Evolutionary conservation across 2,329 filamentous ascomycete genomes (phyloP).

Genomic region (Fusarium dlaminii): DNA sequence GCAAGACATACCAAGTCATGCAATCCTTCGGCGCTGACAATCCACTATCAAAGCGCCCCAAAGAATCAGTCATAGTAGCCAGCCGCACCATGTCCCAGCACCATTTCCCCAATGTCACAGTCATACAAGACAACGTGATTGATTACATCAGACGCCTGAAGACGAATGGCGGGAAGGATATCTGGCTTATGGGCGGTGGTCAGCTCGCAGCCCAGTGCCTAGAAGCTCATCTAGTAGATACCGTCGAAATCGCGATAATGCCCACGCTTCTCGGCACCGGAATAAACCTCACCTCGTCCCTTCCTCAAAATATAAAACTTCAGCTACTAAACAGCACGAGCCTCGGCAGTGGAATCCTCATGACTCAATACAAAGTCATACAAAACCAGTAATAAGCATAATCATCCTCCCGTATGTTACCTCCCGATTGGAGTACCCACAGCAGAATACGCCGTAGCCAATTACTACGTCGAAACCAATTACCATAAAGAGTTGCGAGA

Average conservation of each 20-base stretch:
- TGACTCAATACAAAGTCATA: constrained; percentile 28
- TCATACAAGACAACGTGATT: constrained; percentile 33
- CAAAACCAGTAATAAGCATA: neutral
- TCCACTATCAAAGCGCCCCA: constrained; percentile 31
- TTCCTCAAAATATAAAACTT: neutral
- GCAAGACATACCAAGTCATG: constrained; percentile 48
- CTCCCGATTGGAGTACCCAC: neutral
- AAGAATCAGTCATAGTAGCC: constrained; percentile 44
- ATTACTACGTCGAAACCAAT: neutral
- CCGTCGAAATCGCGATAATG: constrained; percentile 44
- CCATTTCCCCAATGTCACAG: constrained; percentile 38
- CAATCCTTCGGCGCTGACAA: constrained; percentile 24
- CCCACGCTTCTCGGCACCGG: constrained; percentile 38
- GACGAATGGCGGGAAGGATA: constrained; percentile 34
- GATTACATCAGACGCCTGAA: constrained; percentile 37
- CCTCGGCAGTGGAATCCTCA: constrained; percentile 34
- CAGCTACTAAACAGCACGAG: constrained; percentile 9
- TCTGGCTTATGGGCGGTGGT: constrained; percentile 52
- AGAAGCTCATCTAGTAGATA: constrained; percentile 44
- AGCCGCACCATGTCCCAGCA: constrained; percentile 33
- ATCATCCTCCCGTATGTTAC: neutral
- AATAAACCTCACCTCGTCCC: constrained; percentile 31
- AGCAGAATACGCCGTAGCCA: constrained; percentile 3
- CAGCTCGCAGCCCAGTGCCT: constrained; percentile 43
- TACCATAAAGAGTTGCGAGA: neutral